Conservation (phyloP, 148 eudicot genomes). For the Spergularia bocconei region DNA sequence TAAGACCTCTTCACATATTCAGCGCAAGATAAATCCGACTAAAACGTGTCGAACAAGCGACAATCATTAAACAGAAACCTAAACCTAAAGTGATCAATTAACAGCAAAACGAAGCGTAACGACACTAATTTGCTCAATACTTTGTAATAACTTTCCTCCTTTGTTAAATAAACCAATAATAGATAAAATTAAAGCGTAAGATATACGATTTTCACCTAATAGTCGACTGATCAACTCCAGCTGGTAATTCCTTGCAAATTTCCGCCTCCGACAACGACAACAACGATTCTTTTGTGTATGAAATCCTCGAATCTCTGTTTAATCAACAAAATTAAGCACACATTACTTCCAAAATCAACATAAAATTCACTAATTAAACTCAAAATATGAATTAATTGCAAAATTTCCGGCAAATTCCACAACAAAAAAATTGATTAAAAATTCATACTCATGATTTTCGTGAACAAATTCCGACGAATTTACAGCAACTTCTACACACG, state of each 20-base stretch:
- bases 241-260: constrained; percentile 19
- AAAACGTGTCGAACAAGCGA: not conserved
- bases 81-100: not conserved
- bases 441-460: constrained; percentile 14
- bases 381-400: not conserved
- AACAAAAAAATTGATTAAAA: not conserved
- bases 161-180: not conserved
- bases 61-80: not conserved
- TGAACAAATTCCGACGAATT: constrained; percentile 1
- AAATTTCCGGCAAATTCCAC: not conserved
- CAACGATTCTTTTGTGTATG: constrained; percentile 22
- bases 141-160: not conserved
- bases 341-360: not conserved
- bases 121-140: not conserved
- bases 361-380: too few relatives aligned
- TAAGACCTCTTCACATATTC: too few relatives aligned
- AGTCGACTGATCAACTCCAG: constrained; percentile 19
- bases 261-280: constrained; percentile 24
- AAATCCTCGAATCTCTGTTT: constrained; percentile 21
- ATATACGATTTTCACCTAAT: constrained; percentile 23
- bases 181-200: not conserved
- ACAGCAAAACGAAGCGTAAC: not conserved
- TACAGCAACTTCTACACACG: not conserved
- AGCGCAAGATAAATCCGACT: too few relatives aligned
- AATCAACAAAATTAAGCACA: not conserved